phyloP scores from a whole-genome alignment of 306 rosid genomes.

The Urtica urens region DNA sequence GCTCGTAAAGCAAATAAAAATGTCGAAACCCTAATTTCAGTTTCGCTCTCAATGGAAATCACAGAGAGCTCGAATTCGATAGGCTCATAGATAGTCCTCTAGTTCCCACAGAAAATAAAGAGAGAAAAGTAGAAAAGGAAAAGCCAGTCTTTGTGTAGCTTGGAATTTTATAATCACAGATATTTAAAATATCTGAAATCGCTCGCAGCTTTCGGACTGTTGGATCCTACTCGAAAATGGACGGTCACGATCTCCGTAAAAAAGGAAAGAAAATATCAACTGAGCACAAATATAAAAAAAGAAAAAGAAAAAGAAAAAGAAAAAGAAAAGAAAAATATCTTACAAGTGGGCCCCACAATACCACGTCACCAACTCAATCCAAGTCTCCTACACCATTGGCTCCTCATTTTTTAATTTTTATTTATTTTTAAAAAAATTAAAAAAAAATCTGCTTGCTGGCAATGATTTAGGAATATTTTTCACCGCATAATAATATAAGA shows the following conservation, averaged over 20 bases:
- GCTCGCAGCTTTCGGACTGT: neutral
- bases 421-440: neutral
- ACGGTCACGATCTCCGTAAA: constrained; percentile 20
- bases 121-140: neutral
- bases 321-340: constrained; percentile 49
- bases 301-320: too few species aligned
- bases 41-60: neutral
- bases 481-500: too few species aligned
- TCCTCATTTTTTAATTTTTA: neutral
- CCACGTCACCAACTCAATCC: constrained; percentile 50
- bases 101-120: neutral
- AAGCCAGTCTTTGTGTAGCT: neutral
- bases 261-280: too few species aligned
- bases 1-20: too few species aligned
- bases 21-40: neutral
- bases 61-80: constrained; percentile 11
- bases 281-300: too few species aligned
- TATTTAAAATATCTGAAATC: constrained; percentile 13
- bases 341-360: constrained; percentile 17
- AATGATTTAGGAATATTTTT: too few species aligned
- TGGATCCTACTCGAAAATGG: constrained; percentile 13
- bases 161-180: neutral
- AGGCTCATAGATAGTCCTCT: too few species aligned
- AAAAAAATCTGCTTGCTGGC: neutral
- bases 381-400: constrained; percentile 15